Conservation (phyloP, 75 land plant genomes). For the Picea glauca region DNA sequence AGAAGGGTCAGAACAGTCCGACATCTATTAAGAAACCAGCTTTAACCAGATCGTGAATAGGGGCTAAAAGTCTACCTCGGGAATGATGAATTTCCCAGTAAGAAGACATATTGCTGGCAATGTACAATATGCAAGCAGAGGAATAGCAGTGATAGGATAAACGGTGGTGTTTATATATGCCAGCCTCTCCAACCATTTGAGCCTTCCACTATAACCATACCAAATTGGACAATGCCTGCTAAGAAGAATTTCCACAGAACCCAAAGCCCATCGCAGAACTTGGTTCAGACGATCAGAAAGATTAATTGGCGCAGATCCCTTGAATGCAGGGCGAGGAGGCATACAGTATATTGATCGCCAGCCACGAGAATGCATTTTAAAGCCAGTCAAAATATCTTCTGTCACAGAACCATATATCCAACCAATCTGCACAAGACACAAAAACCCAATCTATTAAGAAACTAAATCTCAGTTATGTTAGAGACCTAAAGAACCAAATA, state of each 20-base stretch:
- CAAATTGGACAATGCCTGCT: slow-evolving; percentile 78
- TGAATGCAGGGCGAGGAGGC: slow-evolving; percentile 26
- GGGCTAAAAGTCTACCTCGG: slow-evolving; percentile 18
- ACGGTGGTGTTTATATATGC: slow-evolving; percentile 45
- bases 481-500: background rate
- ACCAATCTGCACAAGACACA: slow-evolving; percentile 33
- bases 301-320: slow-evolving; percentile 47
- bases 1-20: slow-evolving; percentile 1
- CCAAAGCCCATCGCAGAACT: slow-evolving; percentile 80
- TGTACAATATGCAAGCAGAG: slow-evolving; percentile 32
- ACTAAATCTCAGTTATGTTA: background rate
- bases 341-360: slow-evolving; percentile 42
- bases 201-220: slow-evolving; percentile 51
- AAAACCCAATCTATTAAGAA: background rate
- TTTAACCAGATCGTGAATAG: background rate
- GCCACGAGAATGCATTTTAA: slow-evolving; percentile 28
- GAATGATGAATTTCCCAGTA: slow-evolving; percentile 37
- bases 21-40: background rate
- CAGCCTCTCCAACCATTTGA: slow-evolving; percentile 38
- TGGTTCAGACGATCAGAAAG: slow-evolving; percentile 85
- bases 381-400: slow-evolving; percentile 26
- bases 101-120: slow-evolving; percentile 31
- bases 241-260: slow-evolving; percentile 77
- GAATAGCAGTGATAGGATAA: slow-evolving; percentile 40
- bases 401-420: slow-evolving; percentile 45